These are phyloP conservation scores for Apophysomyces ossiformis DNA, from an alignment of 371 early-diverging fungal genomes.

Conservation along the genomic window DNA sequence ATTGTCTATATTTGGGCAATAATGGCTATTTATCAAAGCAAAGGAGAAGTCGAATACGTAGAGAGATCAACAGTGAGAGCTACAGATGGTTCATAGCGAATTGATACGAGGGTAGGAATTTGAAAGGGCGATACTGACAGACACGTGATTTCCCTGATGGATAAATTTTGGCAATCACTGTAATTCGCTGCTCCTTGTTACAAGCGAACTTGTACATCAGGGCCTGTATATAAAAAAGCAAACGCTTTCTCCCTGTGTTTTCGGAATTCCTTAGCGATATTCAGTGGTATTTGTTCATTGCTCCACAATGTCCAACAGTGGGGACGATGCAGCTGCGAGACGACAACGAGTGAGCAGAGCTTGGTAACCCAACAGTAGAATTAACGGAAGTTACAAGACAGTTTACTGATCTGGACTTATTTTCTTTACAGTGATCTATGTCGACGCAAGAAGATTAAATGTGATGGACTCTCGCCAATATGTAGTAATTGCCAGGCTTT, in stretches of 20 bases:
- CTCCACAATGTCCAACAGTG: conserved; percentile 13
- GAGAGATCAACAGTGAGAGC: neutral
- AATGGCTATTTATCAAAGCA: neutral
- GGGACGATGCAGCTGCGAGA: conserved; percentile 20
- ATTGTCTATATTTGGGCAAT: conserved; percentile 5
- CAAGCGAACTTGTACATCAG: neutral
- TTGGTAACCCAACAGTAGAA: conserved; percentile 14
- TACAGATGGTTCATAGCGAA: too few relatives aligned
- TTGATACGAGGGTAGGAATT: too few relatives aligned
- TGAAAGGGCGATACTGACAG: neutral
- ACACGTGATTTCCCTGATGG: neutral
- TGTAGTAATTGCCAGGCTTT: conserved; percentile 55
- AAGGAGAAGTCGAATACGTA: neutral
- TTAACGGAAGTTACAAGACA: neutral
- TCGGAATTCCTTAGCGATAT: neutral
- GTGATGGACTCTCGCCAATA: conserved; percentile 58
- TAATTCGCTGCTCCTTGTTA: neutral
- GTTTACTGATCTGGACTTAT: neutral
- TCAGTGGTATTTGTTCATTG: neutral
- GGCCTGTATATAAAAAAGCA: neutral
- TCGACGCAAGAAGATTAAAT: conserved; percentile 69
- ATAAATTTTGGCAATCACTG: neutral
- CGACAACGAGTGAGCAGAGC: conserved; percentile 32
- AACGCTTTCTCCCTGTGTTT: neutral
- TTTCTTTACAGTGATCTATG: conserved; percentile 54